Evolutionary conservation across 441 rosid species (phyloP), one percentile per base, ranked within the genome.

Genomic region (Euphorbia schlechtendalii): DNA sequence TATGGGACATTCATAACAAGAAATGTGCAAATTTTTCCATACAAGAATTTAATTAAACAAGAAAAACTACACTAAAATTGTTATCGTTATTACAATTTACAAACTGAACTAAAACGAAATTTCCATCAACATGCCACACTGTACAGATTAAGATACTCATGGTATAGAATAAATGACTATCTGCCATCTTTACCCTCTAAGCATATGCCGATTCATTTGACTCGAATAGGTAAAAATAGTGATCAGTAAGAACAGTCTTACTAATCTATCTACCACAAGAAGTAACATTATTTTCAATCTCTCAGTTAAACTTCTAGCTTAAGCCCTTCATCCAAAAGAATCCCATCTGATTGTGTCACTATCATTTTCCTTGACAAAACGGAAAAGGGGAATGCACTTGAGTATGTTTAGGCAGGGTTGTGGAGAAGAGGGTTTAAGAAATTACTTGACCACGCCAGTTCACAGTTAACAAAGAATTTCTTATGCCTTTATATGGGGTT

Each of bases 31-130:
- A 32, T 2, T 46, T 3, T 48, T 48, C 52, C 52, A 48, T 15
- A 17, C 5, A 17, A 51, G 48, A 67, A 70, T 52, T 46, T 70
- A 54, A 28, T 21, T 32, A 51, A 51, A 51, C 25, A 48, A 48
- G 53, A 48, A 48, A 48, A 48, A 48, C 21, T 4, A 4, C 11
- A 61, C 18, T 4, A 24, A 64, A 25, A 24, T n/a, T 24, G 24
- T 24, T 60, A 36, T 10, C 13, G n/a, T n/a, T n/a, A 12, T 21
- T 40, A 61, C 22, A 56, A 22, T 18, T 11, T 22, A 75, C 49
- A 30, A 49, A 58, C 63, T 20, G 30, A 24, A 49, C 0, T 3
- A 8, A 5, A 12, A 53, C 45, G 46, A 43, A 40, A 0, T 56
- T 45, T 38, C 40, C n/a, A 41, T 32, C 49, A 38, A 28, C n/a